Conservation (phyloP, 768 basidiomycete species). For the Tylopilus subfusipes region DNA sequence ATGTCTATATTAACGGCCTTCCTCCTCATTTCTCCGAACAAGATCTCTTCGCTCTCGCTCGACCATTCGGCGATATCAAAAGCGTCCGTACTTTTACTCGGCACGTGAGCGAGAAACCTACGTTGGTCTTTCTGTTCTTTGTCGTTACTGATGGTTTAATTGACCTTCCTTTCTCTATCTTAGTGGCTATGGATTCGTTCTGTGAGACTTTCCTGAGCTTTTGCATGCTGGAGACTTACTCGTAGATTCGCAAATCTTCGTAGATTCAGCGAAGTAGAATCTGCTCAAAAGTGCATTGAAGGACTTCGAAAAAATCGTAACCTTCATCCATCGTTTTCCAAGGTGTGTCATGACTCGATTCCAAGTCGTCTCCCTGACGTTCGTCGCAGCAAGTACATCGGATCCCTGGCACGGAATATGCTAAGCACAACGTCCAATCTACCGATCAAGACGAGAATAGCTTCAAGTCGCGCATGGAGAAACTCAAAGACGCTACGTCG, state of each 20-base stretch:
- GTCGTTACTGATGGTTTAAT: neutral
- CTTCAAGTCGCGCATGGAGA: conserved; percentile 82
- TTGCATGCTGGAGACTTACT: conserved; percentile 1
- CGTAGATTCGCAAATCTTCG: neutral
- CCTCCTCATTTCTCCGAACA: conserved; percentile 82
- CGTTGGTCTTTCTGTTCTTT: conserved; percentile 33
- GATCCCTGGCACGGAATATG: conserved; percentile 72
- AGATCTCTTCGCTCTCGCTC: conserved; percentile 65
- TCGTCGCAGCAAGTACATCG: conserved; percentile 61
- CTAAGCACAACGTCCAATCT: conserved; percentile 32
- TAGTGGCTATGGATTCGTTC: conserved; percentile 76
- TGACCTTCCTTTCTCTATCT: conserved; percentile 16
- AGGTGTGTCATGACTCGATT: conserved; percentile 42
- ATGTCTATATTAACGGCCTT: conserved; percentile 86
- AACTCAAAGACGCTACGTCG: conserved; percentile 57
- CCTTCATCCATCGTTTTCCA: conserved; percentile 83
- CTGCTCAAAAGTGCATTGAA: conserved; percentile 73
- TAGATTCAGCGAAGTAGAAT: conserved; percentile 65
- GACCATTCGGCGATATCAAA: conserved; percentile 67
- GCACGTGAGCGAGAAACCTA: conserved; percentile 69
- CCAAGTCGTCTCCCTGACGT: neutral
- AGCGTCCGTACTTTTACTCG: conserved; percentile 84
- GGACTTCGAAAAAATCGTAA: conserved; percentile 68
- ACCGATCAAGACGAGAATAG: conserved; percentile 36
- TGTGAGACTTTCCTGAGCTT: conserved; percentile 46